Base-by-base conservation (phyloP, 1,284 basidiomycete genomes). In the Cryptococcus hybrid region DNA sequence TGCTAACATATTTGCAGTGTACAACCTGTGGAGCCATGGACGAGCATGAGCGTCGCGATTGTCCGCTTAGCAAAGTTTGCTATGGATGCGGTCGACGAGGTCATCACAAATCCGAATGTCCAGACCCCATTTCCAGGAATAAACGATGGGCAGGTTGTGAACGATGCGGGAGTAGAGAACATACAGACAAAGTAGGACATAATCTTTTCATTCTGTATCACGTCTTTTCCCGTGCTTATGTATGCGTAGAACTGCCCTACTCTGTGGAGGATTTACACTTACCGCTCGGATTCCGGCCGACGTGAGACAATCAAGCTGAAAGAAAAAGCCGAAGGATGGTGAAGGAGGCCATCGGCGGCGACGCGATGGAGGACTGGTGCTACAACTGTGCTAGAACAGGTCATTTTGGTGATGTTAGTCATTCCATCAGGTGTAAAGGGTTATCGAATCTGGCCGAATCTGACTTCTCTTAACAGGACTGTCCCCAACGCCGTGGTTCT, bases 31-130 rank as follows among this genome's bases (percentile, higher is more conserved):
- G 92, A 53, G 89, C 84, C 13, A 84, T 87, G 55, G 86, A 95
- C 68, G 89, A 93, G 61, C 92, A 96, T 71, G 80, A 83, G 5
- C 89, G 91, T 5, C 81, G 86, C 55, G 85, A 86, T 55, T 96
- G 92, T 76, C 90, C 92, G 0, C 86, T 90, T 58, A 86, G 85
- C 70, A 87, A 92, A 68, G 86, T 85, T 5, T 95, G 92, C 70
- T 94, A 87, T 73, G 84, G 82, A 3, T 96, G 92, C 68, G 90
- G 90, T 35, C 87, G 88, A 83, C 87, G 88, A 68, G 92, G 92
- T 0, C 92, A 96, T 70, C 84, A 91, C 51, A 88, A 84, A 61
- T 82, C 80, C 88, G 85, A 85, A 35, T 95, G 92, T 70, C 88
- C 89, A 0, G 87, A 90, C 71, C 84, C 85, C 43, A 74, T 77